Evolutionary conservation across 305 asterid genomes (phyloP), one percentile per base, ranked within the genome.

Genomic region (Fraxinus platypoda): DNA sequence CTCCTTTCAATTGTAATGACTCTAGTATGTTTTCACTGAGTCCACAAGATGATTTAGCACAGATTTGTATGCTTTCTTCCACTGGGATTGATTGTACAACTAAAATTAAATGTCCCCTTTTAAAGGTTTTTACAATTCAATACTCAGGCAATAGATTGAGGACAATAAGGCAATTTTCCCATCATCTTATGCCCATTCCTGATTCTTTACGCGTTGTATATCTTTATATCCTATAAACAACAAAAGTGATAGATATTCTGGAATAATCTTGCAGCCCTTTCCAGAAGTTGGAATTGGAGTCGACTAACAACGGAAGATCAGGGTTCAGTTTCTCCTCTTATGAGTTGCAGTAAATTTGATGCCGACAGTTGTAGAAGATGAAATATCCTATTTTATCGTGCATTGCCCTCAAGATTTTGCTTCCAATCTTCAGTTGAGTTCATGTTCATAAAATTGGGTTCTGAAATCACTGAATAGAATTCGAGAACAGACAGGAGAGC

Each of bases 291-390:
- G 98, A 94, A 83, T 84, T 95, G 85, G 90, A 94, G 87, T 88
- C 95, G 75, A 90, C 94, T 33, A 93, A 89, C 21, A 94, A 92
- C 25, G 98, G 97, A 81, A 83, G 97, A 83, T 84, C 90, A 12
- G 98, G 98, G 75, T 95, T 86, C 91, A 91, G 96, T 85, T 95
- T 92, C 87, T 91, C 98, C 73, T 85, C 97, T n/a, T 95, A 95
- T 43, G 97, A 95, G 90, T 83, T 95, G 92, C 97, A 94, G 82
- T 89, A 72, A 85, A 70, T 49, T 30, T 30, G 35, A 79, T 17
- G 6, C 15, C 15, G 0, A 68, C 72, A n/a, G 35, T 6, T 77
- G 83, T 76, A 4, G 35, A 43, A 80, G 64, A 52, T 74, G 31
- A 23, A 38, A 31, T 12, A 13, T 79, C 33, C 12, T 3, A 3